Conservation (phyloP, 2,329 filamentous ascomycete genomes). For the Sclerotinia nivalis region DNA sequence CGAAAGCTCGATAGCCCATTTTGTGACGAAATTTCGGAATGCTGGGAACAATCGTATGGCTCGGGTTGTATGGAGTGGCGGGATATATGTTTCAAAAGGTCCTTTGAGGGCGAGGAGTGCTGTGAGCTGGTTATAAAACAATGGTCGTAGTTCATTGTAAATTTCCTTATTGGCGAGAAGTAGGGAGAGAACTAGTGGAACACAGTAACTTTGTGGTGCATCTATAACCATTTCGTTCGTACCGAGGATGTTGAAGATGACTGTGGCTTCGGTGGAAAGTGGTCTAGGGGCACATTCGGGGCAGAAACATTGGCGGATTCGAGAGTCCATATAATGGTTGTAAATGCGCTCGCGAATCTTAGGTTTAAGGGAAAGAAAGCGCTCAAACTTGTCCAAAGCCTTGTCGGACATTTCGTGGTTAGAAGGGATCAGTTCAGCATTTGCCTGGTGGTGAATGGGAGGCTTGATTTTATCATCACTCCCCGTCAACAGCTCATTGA, state of each 20-base stretch:
- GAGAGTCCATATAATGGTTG: not conserved
- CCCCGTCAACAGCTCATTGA: not conserved
- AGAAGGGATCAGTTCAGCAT: not conserved
- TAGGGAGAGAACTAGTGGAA: not conserved
- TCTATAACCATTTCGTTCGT: not conserved
- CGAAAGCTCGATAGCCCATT: not conserved
- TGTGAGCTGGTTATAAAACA: not conserved
- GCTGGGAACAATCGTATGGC: not conserved
- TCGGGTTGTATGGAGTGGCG: not conserved
- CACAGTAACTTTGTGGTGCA: not conserved
- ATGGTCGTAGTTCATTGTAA: not conserved
- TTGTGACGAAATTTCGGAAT: not conserved
- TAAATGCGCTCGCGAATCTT: not conserved
- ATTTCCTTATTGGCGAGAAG: not conserved
- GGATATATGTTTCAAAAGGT: too few species aligned
- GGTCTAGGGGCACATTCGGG: not conserved
- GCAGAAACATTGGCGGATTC: not conserved
- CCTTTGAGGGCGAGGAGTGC: not conserved
- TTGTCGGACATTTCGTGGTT: not conserved
- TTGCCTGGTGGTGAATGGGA: not conserved
- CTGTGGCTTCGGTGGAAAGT: not conserved
- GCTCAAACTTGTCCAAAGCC: not conserved
- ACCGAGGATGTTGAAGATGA: not conserved
- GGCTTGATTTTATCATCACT: not conserved
- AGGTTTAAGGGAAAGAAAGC: not conserved